These are phyloP conservation scores for Porodaedalea pini DNA, from an alignment of 1,284 basidiomycete genomes.

Conservation along the genomic window DNA sequence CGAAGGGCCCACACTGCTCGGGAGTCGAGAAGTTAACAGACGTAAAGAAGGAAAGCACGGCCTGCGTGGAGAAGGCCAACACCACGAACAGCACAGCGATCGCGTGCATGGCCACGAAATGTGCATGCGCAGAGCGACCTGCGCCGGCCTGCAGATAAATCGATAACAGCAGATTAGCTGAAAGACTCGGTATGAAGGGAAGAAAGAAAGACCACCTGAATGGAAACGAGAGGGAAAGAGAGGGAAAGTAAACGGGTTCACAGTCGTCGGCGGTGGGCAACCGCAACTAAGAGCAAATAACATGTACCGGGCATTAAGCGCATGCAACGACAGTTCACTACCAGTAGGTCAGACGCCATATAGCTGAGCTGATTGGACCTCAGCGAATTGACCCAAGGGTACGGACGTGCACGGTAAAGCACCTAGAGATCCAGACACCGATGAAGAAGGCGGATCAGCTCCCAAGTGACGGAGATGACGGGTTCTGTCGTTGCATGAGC, in stretches of 20 bases:
- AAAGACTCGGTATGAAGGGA: constrained; percentile 1
- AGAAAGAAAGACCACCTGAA: not conserved
- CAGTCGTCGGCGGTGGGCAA: not conserved
- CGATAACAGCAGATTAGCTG: not conserved
- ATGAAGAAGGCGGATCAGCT: constrained; percentile 12
- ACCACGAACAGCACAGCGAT: constrained; percentile 35
- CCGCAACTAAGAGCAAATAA: not conserved
- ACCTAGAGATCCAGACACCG: not conserved
- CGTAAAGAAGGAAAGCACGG: constrained; percentile 39
- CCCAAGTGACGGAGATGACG: not conserved
- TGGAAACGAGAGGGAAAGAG: not conserved
- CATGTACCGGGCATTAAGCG: not conserved
- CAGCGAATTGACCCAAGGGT: not conserved
- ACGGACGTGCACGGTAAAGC: not conserved
- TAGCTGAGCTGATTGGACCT: not conserved
- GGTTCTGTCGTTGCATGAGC: not conserved
- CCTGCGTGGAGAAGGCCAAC: constrained; percentile 44
- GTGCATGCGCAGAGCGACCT: constrained; percentile 4
- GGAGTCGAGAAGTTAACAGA: constrained; percentile 48
- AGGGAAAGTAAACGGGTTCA: not conserved
- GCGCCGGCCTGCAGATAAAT: constrained; percentile 6
- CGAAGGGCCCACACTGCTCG: constrained; percentile 52
- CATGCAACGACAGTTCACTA: not conserved
- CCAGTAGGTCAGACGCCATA: not conserved
- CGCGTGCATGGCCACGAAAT: constrained; percentile 32